Conservation (phyloP, 306 rosid genomes). For the Argentina anserina region DNA sequence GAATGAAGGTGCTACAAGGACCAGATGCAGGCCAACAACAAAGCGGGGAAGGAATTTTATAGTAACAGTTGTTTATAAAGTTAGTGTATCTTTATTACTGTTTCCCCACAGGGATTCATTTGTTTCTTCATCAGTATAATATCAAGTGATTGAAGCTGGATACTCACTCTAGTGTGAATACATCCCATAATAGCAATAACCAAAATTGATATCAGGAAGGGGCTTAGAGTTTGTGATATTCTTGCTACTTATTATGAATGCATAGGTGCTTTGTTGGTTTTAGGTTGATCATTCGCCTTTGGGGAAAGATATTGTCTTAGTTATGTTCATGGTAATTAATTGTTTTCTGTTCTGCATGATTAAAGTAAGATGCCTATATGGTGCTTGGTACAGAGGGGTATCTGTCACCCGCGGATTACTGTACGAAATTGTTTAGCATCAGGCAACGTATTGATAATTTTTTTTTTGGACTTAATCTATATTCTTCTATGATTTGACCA, state of each 20-base stretch:
- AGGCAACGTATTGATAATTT: background rate
- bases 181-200: background rate
- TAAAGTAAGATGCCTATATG: background rate
- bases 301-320: background rate
- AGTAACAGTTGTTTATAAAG: background rate
- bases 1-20: slow-evolving; percentile 3
- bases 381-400: background rate
- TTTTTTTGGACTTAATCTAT: background rate
- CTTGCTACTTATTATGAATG: background rate
- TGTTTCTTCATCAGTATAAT: background rate
- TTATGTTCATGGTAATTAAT: background rate
- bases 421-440: background rate
- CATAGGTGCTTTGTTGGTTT: background rate
- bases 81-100: background rate
- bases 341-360: background rate
- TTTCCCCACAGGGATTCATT: background rate
- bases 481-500: background rate
- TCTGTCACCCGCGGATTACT: background rate
- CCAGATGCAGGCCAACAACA: background rate
- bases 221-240: background rate
- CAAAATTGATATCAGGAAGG: background rate
- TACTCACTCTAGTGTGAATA: background rate
- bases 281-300: background rate
- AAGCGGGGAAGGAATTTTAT: background rate
- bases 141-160: background rate